Percentiles rank a stretch among this genome's conserved stretches.
phyloP scores from a whole-genome alignment of 805 yeast species.

The Priceomyces carsonii region DNA sequence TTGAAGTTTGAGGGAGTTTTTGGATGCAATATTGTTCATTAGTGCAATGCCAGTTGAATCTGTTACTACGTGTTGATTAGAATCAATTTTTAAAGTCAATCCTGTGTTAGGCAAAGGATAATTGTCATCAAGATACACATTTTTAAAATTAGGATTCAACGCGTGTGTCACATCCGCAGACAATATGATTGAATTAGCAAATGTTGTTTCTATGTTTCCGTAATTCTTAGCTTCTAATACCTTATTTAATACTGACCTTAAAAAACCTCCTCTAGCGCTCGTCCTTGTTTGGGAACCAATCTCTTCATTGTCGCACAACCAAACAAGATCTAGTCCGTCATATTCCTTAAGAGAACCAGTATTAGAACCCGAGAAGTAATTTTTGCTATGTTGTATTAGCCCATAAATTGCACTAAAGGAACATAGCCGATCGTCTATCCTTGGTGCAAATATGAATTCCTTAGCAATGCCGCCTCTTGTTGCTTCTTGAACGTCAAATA shows the following conservation, averaged over 20 bases:
- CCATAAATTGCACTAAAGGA: conserved; percentile 70
- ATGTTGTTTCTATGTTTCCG: conserved; percentile 12
- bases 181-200: conserved; percentile 33
- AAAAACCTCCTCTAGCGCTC: conserved; percentile 39
- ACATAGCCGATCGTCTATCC: conserved; percentile 84
- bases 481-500: conserved; percentile 82
- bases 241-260: conserved; percentile 16
- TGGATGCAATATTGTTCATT: conserved; percentile 23
- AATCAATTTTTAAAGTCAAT: conserved; percentile 35
- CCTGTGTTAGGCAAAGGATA: conserved; percentile 42
- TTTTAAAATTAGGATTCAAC: conserved; percentile 40
- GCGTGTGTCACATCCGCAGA: conserved; percentile 48
- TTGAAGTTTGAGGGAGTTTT: conserved; percentile 29
- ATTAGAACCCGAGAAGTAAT: conserved; percentile 7
- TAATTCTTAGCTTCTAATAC: conserved; percentile 8
- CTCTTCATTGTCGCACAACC: conserved; percentile 43
- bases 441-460: conserved; percentile 79
- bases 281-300: conserved; percentile 41
- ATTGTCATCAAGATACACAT: conserved; percentile 31
- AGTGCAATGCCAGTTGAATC: conserved; percentile 32
- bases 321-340: conserved; percentile 31
- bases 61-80: conserved; percentile 38
- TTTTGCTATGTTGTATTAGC: conserved; percentile 38
- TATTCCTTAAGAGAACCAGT: conserved; percentile 16
- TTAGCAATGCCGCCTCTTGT: conserved; percentile 72